phyloP scores from a whole-genome alignment of 768 basidiomycete genomes.

The Psilocybe cyanescens region DNA sequence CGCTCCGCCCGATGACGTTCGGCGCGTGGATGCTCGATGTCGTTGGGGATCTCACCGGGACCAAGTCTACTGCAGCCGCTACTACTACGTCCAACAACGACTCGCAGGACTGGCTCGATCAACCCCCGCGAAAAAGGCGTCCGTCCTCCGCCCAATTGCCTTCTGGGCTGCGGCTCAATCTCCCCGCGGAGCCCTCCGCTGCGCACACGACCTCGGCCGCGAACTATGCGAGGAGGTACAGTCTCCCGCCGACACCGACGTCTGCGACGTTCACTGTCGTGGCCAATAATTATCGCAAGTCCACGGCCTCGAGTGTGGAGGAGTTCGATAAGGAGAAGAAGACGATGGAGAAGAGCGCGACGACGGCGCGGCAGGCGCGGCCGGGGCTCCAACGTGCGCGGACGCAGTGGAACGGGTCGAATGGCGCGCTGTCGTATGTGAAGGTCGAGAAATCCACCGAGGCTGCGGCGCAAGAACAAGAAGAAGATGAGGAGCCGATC shows the following conservation, averaged over 20 bases:
- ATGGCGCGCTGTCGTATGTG: constrained; percentile 23
- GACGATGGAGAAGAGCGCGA: constrained; percentile 41
- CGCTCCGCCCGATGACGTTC: constrained; percentile 60
- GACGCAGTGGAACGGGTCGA: constrained; percentile 20
- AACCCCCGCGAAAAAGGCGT: constrained; percentile 8
- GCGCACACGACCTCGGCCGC: constrained; percentile 28
- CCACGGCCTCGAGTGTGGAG: constrained; percentile 12
- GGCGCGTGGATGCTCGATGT: constrained; percentile 90
- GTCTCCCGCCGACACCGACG: constrained; percentile 70
- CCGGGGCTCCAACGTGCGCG: constrained; percentile 23
- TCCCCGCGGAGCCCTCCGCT: constrained; percentile 18
- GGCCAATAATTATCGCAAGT: not conserved
- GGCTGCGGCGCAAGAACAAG: not conserved
- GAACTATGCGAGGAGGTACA: constrained; percentile 41
- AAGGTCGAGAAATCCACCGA: constrained; percentile 25
- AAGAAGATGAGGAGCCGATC: constrained; percentile 18
- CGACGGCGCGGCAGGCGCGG: constrained; percentile 30
- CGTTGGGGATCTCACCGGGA: constrained; percentile 62
- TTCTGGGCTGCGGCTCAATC: constrained; percentile 19
- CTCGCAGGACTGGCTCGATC: not conserved
- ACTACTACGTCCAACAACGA: constrained; percentile 3
- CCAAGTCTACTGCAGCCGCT: constrained; percentile 10
- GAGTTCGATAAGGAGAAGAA: constrained; percentile 49
- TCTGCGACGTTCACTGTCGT: constrained; percentile 12
- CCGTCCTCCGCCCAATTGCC: constrained; percentile 31